Evolutionary conservation across 257 asterid species (phyloP).

Genomic region (Forsythia viridissima): DNA sequence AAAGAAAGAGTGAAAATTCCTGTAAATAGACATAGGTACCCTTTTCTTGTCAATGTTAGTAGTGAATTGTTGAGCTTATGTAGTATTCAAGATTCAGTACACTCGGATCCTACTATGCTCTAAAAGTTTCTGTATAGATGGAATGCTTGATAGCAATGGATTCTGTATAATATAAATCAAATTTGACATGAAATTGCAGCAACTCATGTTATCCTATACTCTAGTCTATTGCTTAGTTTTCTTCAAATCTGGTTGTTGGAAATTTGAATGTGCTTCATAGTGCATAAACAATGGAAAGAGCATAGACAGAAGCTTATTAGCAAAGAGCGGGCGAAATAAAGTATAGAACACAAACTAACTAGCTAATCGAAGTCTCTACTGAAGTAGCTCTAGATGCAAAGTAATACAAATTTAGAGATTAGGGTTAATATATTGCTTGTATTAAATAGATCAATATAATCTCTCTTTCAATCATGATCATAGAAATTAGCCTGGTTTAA

Average conservation of each 20-base stretch:
- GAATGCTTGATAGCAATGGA: background rate
- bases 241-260: background rate
- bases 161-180: background rate
- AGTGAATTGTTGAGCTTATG: slow-evolving; percentile 25
- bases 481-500: too few relatives aligned
- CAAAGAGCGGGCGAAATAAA: too few relatives aligned
- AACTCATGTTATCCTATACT: background rate
- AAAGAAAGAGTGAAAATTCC: slow-evolving; percentile 20
- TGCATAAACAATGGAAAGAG: too few relatives aligned
- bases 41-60: slow-evolving; percentile 10
- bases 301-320: too few relatives aligned
- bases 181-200: background rate
- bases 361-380: too few relatives aligned
- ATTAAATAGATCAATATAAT: too few relatives aligned
- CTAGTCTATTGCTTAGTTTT: background rate
- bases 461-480: too few relatives aligned
- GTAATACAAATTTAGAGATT: too few relatives aligned
- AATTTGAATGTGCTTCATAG: background rate
- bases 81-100: slow-evolving; percentile 3
- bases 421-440: too few relatives aligned
- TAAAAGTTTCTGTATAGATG: background rate
- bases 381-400: too few relatives aligned
- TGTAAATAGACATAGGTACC: slow-evolving; percentile 37
- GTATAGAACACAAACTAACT: too few relatives aligned
- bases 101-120: slow-evolving; percentile 20